Base-by-base conservation (phyloP, 1,284 basidiomycete species). In the Lignosus rhinocerotis region DNA sequence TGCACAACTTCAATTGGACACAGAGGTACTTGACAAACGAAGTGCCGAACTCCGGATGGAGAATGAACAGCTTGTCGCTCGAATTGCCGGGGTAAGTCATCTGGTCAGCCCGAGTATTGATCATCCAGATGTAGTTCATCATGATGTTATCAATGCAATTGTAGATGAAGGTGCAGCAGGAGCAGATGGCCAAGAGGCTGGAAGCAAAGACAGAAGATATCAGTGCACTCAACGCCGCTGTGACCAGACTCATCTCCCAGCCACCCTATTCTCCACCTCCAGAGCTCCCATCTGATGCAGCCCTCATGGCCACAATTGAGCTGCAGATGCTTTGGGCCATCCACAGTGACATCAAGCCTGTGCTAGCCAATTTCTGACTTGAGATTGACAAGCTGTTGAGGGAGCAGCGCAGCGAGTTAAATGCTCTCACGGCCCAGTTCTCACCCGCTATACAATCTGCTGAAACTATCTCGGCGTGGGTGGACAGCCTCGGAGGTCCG, bases 371-470 rank as follows among this genome's bases (percentile, higher is more conserved):
- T 6, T 58, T 78, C 36, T 76, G 73, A 7, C 51, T 59, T 7
- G 70, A 77, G 10, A 65, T 84, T 10, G 69, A 78, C 51, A 68
- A 69, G 9, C 72, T 75, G 60, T 67, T 82, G 5, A 64, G 67
- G 52, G 68, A 70, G 16, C 76, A 75, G 51, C 74, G 76, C 25
- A 58, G 59, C 31, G 74, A 76, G 49, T 72, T 79, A 42, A 72
- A 74, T 16, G 69, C 71, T 0, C 58, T 84, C n/a, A 75, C 75
- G 66, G 68, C 67, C 2, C 76, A 78, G 61, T 68, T 83, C 36
- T 53, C 64, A 9, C 67, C 70, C 7, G 63, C 75, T 19, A 64
- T 72, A 44, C 68, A 65, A 49, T 60, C 70, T 12, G 70, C 75
- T 30, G 62, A 69, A 25, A 41, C 62, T 9, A 64, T 72, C 30